Evolutionary conservation across 805 yeast species (phyloP).

Genomic region (Naumovozyma baii): DNA sequence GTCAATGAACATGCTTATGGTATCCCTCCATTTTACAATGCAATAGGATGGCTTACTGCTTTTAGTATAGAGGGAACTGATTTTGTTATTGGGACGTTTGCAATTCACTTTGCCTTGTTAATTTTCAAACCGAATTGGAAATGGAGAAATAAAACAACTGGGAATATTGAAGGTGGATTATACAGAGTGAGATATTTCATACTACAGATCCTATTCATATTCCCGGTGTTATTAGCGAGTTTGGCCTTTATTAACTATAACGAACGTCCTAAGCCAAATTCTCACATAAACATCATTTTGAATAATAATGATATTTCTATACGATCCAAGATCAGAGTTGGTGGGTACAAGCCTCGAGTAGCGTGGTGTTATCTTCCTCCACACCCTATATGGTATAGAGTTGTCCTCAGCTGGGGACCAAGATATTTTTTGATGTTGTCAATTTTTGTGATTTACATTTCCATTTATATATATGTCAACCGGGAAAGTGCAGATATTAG

Average conservation of each 20-base stretch:
- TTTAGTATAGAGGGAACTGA: slow-evolving; percentile 80
- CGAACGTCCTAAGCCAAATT: neutral
- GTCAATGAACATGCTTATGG: slow-evolving; percentile 37
- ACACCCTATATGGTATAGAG: slow-evolving; percentile 60
- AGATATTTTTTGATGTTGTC: slow-evolving; percentile 56
- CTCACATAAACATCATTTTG: slow-evolving; percentile 17
- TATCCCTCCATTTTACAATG: slow-evolving; percentile 44
- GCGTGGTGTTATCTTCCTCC: slow-evolving; percentile 77
- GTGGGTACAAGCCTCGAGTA: slow-evolving; percentile 52
- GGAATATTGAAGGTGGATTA: slow-evolving; percentile 64
- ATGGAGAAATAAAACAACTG: slow-evolving; percentile 31
- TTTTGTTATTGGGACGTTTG: slow-evolving; percentile 69
- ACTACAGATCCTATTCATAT: slow-evolving; percentile 45
- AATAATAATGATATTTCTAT: slow-evolving; percentile 20
- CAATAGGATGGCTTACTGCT: slow-evolving; percentile 75
- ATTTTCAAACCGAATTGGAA: slow-evolving; percentile 55
- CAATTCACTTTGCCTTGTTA: slow-evolving; percentile 68
- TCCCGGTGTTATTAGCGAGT: slow-evolving; percentile 62
- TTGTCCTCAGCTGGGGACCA: slow-evolving; percentile 74
- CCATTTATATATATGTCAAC: slow-evolving; percentile 65
- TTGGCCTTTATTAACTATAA: slow-evolving; percentile 50
- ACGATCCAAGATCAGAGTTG: slow-evolving; percentile 21
- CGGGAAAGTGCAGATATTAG: slow-evolving; percentile 49
- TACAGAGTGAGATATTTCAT: slow-evolving; percentile 48
- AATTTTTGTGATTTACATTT: slow-evolving; percentile 54